Base-by-base conservation (phyloP, 805 yeast species). In the Candida adriatica region DNA sequence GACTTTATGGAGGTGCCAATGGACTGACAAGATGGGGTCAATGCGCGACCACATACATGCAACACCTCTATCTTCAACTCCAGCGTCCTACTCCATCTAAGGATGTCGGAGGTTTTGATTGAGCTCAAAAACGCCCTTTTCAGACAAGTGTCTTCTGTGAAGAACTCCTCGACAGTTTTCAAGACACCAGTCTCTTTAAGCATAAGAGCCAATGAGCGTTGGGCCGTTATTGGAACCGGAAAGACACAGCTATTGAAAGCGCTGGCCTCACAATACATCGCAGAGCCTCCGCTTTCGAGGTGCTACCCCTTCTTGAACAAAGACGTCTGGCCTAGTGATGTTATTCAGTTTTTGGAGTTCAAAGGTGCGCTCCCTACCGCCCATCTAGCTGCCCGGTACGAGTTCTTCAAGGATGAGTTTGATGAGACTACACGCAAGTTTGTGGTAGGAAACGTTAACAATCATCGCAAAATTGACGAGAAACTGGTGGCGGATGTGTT, bases 371-470 rank as follows among this genome's bases (percentile, higher is more conserved):
- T 61, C 14, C 68, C 68, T 6, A 61, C 75, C 11, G 83, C 87
- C 0, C 94, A 88, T 61, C 46, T 90, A 21, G 78, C 94, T 31
- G 95, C 97, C 1, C 58, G 98, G 31, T 90, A 85, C 51, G 98
- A 90, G 57, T 75, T 74, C 34, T 84, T 73, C 53, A 80, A 88
- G 38, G 96, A 90, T 41, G 86, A 74, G 37, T 78, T 80, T 41
- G 96, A 90, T 53, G 77, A 73, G 41, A 74, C 80, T 9, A 72
- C 87, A 13, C 66, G 64, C 14, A 59, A 74, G 33, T 75, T 79
- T 37, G 69, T 82, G 13, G 68, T 80, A 14, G 70, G 75, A 33
- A 66, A 53, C 43, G 62, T 59, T 30, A 60, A 50, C 31, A 63
- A 46, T 26, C 40, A 35, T 29, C 45, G 28, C 44, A 29, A 27